phyloP scores from a whole-genome alignment of 192 early-diverging fungal species.

The Coemansia sp. region DNA sequence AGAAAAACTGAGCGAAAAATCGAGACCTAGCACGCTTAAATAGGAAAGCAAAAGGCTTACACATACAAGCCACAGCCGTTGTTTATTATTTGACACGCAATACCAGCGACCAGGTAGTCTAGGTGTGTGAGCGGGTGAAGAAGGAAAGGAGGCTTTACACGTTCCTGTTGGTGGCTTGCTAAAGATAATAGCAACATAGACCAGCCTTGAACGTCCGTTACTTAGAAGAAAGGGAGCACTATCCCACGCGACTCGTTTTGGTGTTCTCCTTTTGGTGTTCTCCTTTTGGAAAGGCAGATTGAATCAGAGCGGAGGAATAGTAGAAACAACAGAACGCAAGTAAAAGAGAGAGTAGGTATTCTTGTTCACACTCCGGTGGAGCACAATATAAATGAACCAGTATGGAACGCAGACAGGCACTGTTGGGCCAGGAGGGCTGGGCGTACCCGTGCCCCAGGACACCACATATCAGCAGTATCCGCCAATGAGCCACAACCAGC shows the following conservation, averaged over 20 bases:
- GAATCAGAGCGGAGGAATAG: not conserved
- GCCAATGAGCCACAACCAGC: slow-evolving; percentile 10
- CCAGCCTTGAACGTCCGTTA: no score
- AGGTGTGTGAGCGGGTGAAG: no score
- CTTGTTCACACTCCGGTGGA: not conserved
- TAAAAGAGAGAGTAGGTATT: not conserved
- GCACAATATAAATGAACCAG: slow-evolving; percentile 12
- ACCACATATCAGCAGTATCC: slow-evolving; percentile 11
- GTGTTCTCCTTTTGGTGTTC: no score
- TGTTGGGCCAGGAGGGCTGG: not conserved
- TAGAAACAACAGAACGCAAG: not conserved
- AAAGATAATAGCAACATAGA: no score
- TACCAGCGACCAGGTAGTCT: no score
- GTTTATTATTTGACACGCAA: not conserved
- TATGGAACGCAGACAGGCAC: slow-evolving; percentile 5
- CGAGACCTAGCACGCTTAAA: not conserved
- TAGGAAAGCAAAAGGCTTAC: not conserved
- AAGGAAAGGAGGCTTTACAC: no score
- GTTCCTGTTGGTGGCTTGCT: no score
- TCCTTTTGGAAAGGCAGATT: no score
- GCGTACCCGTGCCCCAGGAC: slow-evolving; percentile 1
- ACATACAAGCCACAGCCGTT: not conserved
- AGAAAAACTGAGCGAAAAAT: not conserved
- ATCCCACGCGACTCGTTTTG: no score
- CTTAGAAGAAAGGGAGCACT: no score